Conservation (phyloP, 352 stramenopile species). For the Phytophthora chlamydospora region DNA sequence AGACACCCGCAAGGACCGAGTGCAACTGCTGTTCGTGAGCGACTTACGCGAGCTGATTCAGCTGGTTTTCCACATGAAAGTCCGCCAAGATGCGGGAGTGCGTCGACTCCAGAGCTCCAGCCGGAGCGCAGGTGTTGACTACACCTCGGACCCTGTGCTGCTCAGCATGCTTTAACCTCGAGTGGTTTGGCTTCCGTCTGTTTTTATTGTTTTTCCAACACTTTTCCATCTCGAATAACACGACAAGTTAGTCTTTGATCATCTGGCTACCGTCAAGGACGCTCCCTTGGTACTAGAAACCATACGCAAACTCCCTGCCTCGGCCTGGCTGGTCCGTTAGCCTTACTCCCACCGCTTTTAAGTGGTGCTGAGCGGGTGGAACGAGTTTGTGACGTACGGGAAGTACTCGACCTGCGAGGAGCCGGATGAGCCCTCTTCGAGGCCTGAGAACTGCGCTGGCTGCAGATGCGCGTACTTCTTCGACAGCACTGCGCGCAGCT, state of each 20-base stretch:
- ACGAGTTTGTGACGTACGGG: conserved; percentile 84
- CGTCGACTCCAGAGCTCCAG: conserved; percentile 11
- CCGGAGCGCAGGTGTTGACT: conserved; percentile 24
- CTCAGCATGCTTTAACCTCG: conserved; percentile 57
- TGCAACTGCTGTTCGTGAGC: conserved; percentile 74
- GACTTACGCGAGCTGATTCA: conserved; percentile 68
- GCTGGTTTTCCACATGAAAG: conserved; percentile 72
- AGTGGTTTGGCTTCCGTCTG: conserved; percentile 13
- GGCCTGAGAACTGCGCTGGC: conserved; percentile 78
- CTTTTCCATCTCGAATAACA: conserved; percentile 22
- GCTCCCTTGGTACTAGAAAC: conserved; percentile 10
- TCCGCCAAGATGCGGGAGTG: conserved; percentile 44
- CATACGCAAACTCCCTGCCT: conserved; percentile 13
- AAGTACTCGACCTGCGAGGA: conserved; percentile 79
- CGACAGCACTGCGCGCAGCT: conserved; percentile 70
- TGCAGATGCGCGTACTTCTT: conserved; percentile 90
- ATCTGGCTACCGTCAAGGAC: conserved; percentile 17
- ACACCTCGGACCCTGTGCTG: conserved; percentile 36
- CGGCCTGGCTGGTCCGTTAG: conserved; percentile 7
- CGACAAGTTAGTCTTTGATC: conserved; percentile 17
- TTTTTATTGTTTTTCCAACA: conserved; percentile 31
- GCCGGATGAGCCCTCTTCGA: conserved; percentile 70
- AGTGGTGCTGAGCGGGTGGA: conserved; percentile 61
- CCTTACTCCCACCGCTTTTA: conserved; percentile 16
- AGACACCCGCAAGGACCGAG: conserved; percentile 31